phyloP scores from a whole-genome alignment of 108 stramenopile species.

The Cyclostephanos invisitatus region DNA sequence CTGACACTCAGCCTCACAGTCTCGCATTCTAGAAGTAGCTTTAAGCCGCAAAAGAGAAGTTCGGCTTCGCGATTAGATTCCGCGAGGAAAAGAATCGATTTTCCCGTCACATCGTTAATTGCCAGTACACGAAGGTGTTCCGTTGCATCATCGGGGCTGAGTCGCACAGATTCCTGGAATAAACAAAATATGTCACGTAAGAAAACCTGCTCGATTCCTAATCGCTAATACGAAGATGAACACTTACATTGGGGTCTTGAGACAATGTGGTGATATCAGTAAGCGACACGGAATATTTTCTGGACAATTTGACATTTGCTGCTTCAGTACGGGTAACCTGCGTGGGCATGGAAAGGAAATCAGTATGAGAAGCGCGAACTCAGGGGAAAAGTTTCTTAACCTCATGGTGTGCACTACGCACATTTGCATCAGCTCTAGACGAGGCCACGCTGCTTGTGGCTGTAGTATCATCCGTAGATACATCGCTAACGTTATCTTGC shows the following conservation, averaged over 20 bases:
- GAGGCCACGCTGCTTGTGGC: conserved; percentile 31
- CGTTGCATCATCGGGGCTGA: conserved; percentile 61
- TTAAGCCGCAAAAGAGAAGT: conserved; percentile 73
- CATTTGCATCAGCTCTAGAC: conserved; percentile 32
- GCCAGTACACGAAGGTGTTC: conserved; percentile 73
- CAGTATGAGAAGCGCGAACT: background rate
- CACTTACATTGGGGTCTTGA: conserved; percentile 59
- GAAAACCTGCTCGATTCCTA: background rate
- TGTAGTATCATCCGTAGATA: conserved; percentile 41
- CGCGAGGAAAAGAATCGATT: conserved; percentile 70
- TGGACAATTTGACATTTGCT: conserved; percentile 68
- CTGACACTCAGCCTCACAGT: conserved; percentile 70
- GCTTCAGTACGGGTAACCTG: conserved; percentile 39
- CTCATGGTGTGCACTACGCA: conserved; percentile 13
- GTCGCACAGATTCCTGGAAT: conserved; percentile 42
- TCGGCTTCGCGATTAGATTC: conserved; percentile 70
- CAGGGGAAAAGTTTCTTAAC: background rate
- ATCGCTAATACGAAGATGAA: background rate
- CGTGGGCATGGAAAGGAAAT: conserved; percentile 14
- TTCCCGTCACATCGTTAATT: conserved; percentile 62
- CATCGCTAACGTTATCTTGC: conserved; percentile 36
- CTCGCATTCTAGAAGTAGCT: conserved; percentile 76
- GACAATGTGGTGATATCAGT: conserved; percentile 69
- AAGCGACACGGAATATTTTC: conserved; percentile 75
- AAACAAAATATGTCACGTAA: background rate